phyloP scores from a whole-genome alignment of 2,329 filamentous ascomycete species.

The Lachnellula arida region DNA sequence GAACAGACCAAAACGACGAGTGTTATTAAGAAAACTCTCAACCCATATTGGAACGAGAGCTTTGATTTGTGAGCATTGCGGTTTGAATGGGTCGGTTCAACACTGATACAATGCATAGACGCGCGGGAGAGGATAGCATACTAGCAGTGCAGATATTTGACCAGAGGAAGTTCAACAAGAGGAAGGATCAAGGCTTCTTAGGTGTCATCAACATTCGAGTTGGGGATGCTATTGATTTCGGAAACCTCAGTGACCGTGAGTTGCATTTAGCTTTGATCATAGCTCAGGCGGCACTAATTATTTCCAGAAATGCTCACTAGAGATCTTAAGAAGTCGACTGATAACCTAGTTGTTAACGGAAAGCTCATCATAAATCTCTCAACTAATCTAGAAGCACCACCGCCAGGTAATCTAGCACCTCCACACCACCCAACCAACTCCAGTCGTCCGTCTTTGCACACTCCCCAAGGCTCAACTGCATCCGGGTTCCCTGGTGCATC shows the following conservation, averaged over 20 bases:
- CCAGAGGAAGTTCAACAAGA: conserved; percentile 97
- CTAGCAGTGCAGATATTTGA: conserved; percentile 98
- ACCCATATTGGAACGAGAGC: conserved; percentile 99
- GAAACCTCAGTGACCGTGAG: conserved; percentile 85
- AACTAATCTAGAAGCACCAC: conserved; percentile 74
- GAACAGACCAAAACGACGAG: conserved; percentile 98
- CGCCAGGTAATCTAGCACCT: conserved; percentile 42
- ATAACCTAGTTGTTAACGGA: conserved; percentile 95
- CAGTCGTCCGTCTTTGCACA: conserved; percentile 29
- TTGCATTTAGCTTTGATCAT: conserved; percentile 17
- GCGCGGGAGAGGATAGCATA: conserved; percentile 91
- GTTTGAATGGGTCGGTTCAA: not conserved
- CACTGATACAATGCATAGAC: conserved; percentile 48
- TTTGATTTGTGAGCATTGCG: conserved; percentile 77
- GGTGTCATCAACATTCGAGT: conserved; percentile 97
- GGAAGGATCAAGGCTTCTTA: conserved; percentile 98
- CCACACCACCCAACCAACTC: conserved; percentile 23
- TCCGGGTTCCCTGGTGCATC: conserved; percentile 27
- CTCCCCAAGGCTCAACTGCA: conserved; percentile 29
- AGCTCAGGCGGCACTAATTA: conserved; percentile 6
- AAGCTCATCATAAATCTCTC: conserved; percentile 96
- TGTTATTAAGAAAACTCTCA: conserved; percentile 94
- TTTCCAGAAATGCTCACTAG: conserved; percentile 85
- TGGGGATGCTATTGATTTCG: conserved; percentile 88
- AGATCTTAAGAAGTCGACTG: conserved; percentile 95